Evolutionary conservation across 495 filamentous ascomycete genomes (phyloP), one percentile per base, ranked within the genome.

Genomic region (Xylaria castorea): DNA sequence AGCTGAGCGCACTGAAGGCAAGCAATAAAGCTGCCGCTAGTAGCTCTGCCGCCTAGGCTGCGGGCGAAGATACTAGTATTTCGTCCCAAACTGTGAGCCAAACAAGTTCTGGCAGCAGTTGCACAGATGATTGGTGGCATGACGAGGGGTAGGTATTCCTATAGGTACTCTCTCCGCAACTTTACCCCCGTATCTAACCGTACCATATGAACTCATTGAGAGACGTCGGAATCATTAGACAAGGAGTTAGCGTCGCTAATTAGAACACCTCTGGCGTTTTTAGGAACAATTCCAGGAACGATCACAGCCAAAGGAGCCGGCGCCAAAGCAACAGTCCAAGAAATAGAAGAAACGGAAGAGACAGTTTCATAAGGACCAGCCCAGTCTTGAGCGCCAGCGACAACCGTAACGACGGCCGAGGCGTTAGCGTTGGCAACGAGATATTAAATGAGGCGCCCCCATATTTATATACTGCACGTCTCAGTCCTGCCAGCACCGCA

Each of bases 1-100:
- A 80, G 73, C 77, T 88, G 60, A 80, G 80, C 53, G 81, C 83
- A 64, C 76, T 89, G 12, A 87, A 81, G 76, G 75, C 74, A 22
- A 78, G 80, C 42, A 71, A 72, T 50, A 77, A 64, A 58, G 71
- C 74, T 7, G 75, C 64, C 50, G 70, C 71, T n/a, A 50, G 69
- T 53, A 68, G 71, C 70, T 73, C 77, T 7, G 53, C 70, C 65
- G 77, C 72, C 64, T 79, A 79, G 77, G 50, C n/a, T 38, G 63
- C 73, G 55, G 42, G 25, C 1, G 7, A 63, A 50, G 64, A 57
- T 27, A 20, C 2, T 12, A 48, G 50, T 48, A 42, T 6, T 34
- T 51, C 42, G 3, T 46, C 42, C 16, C 38, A 42, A 42, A 42
- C 38, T 42, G 9, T 8, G 46, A 71, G 16, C 36, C 53, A 34